Conservation (phyloP, 2,329 filamentous ascomycete species). For the Blastomyces silverae region DNA sequence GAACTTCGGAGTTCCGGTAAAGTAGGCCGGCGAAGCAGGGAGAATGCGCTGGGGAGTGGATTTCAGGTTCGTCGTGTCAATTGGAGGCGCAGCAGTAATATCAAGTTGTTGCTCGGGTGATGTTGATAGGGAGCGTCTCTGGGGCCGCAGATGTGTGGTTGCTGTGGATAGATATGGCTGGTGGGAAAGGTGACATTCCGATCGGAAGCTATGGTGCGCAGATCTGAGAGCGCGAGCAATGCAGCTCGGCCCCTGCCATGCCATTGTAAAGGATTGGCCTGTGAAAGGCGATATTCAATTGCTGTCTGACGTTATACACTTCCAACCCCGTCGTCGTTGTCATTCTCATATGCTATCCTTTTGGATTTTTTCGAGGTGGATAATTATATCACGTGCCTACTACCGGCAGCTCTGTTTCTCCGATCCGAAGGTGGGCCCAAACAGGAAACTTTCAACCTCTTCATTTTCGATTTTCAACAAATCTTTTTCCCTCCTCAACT, state of each 20-base stretch:
- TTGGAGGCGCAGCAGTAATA: slow-evolving; percentile 29
- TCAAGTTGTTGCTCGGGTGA: slow-evolving; percentile 13
- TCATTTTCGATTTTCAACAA: slow-evolving; percentile 15
- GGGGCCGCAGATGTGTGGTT: slow-evolving; percentile 16
- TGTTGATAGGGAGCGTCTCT: slow-evolving; percentile 22
- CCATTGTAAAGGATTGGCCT: slow-evolving; percentile 27
- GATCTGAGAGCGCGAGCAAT: slow-evolving; percentile 33
- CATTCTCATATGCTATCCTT: neutral
- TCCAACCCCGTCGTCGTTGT: neutral
- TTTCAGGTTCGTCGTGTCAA: slow-evolving; percentile 27
- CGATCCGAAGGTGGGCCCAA: slow-evolving; percentile 12
- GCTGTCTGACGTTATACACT: neutral
- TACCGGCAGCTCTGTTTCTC: neutral
- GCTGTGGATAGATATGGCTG: slow-evolving; percentile 19
- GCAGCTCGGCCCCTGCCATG: slow-evolving; percentile 34
- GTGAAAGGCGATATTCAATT: neutral
- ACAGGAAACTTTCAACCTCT: slow-evolving; percentile 18
- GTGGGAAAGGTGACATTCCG: slow-evolving; percentile 36
- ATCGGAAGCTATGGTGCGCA: slow-evolving; percentile 28
- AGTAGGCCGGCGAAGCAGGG: slow-evolving; percentile 87
- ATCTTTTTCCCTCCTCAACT: slow-evolving; percentile 17
- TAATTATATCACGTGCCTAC: slow-evolving; percentile 12
- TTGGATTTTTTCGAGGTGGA: slow-evolving; percentile 12
- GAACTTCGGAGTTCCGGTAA: slow-evolving; percentile 76
- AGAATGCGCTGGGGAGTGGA: slow-evolving; percentile 61